Percentiles rank a stretch among this genome's conserved stretches.
Evolutionary conservation across 768 basidiomycete species (phyloP).

Genomic region (Russula compacta): DNA sequence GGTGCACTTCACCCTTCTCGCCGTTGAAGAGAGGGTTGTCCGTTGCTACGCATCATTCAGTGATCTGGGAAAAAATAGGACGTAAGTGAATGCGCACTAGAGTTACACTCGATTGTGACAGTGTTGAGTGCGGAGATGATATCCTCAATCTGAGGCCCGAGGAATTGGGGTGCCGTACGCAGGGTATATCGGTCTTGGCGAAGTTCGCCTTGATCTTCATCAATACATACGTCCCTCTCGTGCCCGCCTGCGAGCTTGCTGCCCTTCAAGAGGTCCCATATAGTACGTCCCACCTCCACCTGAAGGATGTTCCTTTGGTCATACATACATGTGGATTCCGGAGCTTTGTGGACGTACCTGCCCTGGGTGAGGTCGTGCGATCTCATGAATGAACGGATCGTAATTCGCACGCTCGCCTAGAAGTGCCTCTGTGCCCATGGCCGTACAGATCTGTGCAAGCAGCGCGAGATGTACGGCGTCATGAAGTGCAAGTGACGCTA

Average conservation of each 20-base stretch:
- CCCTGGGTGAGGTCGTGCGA: conserved; percentile 75
- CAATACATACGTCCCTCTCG: conserved; percentile 63
- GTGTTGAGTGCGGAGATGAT: conserved; percentile 54
- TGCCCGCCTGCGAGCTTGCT: conserved; percentile 52
- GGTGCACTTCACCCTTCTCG: conserved; percentile 54
- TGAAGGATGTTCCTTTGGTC: conserved; percentile 17
- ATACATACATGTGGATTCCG: background rate
- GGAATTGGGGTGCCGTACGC: conserved; percentile 72
- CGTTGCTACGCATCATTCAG: conserved; percentile 43
- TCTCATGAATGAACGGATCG: conserved; percentile 69
- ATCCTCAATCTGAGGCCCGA: conserved; percentile 81
- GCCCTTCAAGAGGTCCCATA: conserved; percentile 60
- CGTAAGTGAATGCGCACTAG: conserved; percentile 41
- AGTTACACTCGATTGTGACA: conserved; percentile 71
- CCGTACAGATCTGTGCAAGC: conserved; percentile 65
- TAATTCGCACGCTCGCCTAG: conserved; percentile 63
- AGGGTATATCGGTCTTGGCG: conserved; percentile 78
- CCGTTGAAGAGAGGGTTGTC: conserved; percentile 80
- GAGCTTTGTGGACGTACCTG: conserved; percentile 37
- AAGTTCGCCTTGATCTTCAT: conserved; percentile 62
- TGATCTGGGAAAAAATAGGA: background rate
- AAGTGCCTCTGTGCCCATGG: conserved; percentile 77
- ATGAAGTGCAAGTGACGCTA: conserved; percentile 62
- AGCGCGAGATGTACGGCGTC: conserved; percentile 64
- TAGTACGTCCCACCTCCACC: conserved; percentile 63